Conservation (phyloP, 352 stramenopile species). For the Pythium sp. region DNA sequence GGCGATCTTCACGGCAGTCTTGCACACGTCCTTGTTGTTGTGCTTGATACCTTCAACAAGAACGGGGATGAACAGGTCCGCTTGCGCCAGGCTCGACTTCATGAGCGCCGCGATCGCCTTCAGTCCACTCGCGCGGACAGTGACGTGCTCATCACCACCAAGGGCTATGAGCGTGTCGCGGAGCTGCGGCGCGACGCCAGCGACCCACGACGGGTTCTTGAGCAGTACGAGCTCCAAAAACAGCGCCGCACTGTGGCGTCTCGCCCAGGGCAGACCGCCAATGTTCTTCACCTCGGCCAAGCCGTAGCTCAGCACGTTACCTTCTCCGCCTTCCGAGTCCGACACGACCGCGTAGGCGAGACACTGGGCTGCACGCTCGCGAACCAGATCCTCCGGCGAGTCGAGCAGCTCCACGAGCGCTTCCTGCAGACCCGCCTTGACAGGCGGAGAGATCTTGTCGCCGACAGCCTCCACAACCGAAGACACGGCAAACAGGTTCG, state of each 20-base stretch:
- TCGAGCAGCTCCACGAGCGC: slow-evolving; percentile 67
- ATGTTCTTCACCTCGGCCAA: slow-evolving; percentile 37
- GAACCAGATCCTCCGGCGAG: slow-evolving; percentile 57
- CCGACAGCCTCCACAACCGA: slow-evolving; percentile 65
- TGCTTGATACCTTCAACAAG: slow-evolving; percentile 59
- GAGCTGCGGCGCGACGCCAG: slow-evolving; percentile 25
- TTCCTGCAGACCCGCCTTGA: slow-evolving; percentile 49
- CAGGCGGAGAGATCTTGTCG: slow-evolving; percentile 62
- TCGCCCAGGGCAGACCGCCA: slow-evolving; percentile 41
- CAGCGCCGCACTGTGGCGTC: slow-evolving; percentile 60
- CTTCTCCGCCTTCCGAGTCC: slow-evolving; percentile 34
- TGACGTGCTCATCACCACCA: slow-evolving; percentile 60
- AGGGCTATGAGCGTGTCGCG: slow-evolving; percentile 37
- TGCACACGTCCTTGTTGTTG: slow-evolving; percentile 81
- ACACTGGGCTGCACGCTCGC: slow-evolving; percentile 65
- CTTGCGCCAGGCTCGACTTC: slow-evolving; percentile 39
- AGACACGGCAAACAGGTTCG: slow-evolving; percentile 69
- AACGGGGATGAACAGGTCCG: slow-evolving; percentile 51
- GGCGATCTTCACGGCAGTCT: slow-evolving; percentile 62
- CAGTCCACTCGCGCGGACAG: slow-evolving; percentile 54
- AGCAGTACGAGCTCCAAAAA: slow-evolving; percentile 55
- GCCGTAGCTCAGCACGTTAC: slow-evolving; percentile 44
- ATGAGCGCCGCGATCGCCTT: slow-evolving; percentile 54
- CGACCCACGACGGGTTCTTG: slow-evolving; percentile 38
- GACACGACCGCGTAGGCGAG: slow-evolving; percentile 55